Evolutionary conservation across 495 filamentous ascomycete genomes (phyloP), one percentile per base, ranked within the genome.

Genomic region (Penicillium atrosanguineum): DNA sequence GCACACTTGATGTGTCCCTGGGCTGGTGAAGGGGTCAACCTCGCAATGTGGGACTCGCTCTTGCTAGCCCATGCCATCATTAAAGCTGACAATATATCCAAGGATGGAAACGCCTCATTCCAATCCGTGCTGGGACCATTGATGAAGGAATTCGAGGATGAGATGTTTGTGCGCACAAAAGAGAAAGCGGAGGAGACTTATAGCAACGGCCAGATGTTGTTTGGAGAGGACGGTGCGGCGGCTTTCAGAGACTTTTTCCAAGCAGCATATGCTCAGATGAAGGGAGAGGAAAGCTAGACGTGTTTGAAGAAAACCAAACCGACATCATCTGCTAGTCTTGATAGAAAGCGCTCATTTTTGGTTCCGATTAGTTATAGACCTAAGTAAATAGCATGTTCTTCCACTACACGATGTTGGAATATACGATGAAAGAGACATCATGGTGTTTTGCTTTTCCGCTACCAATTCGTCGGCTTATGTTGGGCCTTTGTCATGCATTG

Each of bases 1-100:
- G 84, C 83, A 6, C 82, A 87, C 57, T 53, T 85, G 6, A 84
- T 83, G 82, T 79, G 76, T 3, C 82, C 82, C 0, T 83, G 80
- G 56, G 79, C 77, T 0, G 84, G 83, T 6, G 79, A 79, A 9
- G 83, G 84, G 2, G 80, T 85, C 16, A 85, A 87, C 48, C 55
- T 79, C 3, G 83, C 79, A 0, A 74, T 87, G 65, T 64, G 71
- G 44, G 83, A 87, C 59, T 78, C 84, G 5, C 57, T 83, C 59
- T 64, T 71, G 34, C 68, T 87, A 6, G 72, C 78, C 11, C 58
- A 65, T 25, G 64, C 53, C 1, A 77, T 78, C 26, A 60, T 69
- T 41, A 54, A 56, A 38, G 60, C 60, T 14, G 6, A 53, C 18
- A 42, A 52, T 19, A 14, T 39, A 16, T 20, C 44, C 12, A 37